Conservation (phyloP, 805 yeast genomes). For the Yarrowia porcina region DNA sequence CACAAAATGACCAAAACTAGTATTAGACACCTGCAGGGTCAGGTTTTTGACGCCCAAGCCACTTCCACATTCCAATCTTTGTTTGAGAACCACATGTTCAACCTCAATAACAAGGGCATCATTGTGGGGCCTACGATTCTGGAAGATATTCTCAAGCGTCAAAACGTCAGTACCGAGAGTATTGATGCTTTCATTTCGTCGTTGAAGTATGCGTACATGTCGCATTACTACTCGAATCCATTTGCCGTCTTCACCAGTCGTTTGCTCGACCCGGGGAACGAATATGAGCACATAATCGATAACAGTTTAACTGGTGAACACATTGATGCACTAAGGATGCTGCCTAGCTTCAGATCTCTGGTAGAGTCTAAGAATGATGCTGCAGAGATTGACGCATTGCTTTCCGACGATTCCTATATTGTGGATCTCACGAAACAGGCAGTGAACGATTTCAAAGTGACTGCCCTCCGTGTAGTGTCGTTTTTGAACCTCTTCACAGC, state of each 20-base stretch:
- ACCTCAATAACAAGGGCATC: slow-evolving; percentile 23
- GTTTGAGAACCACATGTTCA: slow-evolving; percentile 30
- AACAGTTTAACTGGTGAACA: slow-evolving; percentile 29
- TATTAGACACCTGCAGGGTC: slow-evolving; percentile 32
- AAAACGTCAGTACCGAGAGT: slow-evolving; percentile 31
- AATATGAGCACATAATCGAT: neutral
- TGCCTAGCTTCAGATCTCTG: slow-evolving; percentile 40
- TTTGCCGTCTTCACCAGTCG: slow-evolving; percentile 32
- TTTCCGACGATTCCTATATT: slow-evolving; percentile 27
- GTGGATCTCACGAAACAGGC: slow-evolving; percentile 25
- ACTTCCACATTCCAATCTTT: slow-evolving; percentile 28
- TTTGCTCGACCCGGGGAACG: neutral
- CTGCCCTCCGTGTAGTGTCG: slow-evolving; percentile 10
- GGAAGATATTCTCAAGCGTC: slow-evolving; percentile 29
- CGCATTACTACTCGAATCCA: slow-evolving; percentile 42
- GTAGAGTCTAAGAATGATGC: slow-evolving; percentile 34
- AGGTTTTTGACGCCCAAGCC: slow-evolving; percentile 34
- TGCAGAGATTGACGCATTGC: slow-evolving; percentile 22
- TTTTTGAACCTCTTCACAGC: slow-evolving; percentile 7
- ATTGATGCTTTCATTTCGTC: slow-evolving; percentile 32
- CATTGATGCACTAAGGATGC: slow-evolving; percentile 35
- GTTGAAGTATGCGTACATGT: slow-evolving; percentile 37
- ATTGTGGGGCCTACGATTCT: slow-evolving; percentile 33
- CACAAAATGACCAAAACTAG: slow-evolving; percentile 37
- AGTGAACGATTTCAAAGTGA: slow-evolving; percentile 28